Conservation (phyloP, 345 rosid genomes). For the Chamaenerion angustifolium region DNA sequence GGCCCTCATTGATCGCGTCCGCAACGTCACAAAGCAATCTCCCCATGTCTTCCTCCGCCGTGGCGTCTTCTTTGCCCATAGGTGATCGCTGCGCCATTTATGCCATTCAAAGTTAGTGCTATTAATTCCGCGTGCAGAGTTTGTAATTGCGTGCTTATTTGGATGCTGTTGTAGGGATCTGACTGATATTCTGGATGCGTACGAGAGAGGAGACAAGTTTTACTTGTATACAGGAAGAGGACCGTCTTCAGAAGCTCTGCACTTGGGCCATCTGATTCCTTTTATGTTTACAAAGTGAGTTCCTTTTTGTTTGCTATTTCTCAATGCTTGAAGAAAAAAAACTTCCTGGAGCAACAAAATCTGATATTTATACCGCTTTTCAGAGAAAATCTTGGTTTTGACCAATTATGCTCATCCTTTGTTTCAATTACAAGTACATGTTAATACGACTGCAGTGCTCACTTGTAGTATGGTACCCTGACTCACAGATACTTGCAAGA, state of each 20-base stretch:
- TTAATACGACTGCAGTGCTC: neutral
- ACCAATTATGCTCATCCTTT: too few relatives aligned
- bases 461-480: neutral
- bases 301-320: neutral
- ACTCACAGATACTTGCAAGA: slow-evolving; percentile 62
- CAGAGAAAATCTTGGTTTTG: too few relatives aligned
- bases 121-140: neutral
- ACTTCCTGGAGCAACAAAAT: neutral
- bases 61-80: slow-evolving; percentile 82
- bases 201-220: slow-evolving; percentile 70
- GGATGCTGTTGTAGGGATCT: slow-evolving; percentile 39
- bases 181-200: slow-evolving; percentile 60
- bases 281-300: slow-evolving; percentile 88
- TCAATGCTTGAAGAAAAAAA: too few relatives aligned
- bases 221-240: slow-evolving; percentile 91
- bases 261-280: slow-evolving; percentile 84
- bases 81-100: slow-evolving; percentile 12
- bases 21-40: slow-evolving; percentile 53
- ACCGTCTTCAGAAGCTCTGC: slow-evolving; percentile 90
- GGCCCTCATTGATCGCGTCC: slow-evolving; percentile 51
- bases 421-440: too few relatives aligned
- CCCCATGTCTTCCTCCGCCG: slow-evolving; percentile 87
- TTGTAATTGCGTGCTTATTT: neutral
- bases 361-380: neutral
- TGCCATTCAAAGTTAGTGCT: neutral